Evolutionary conservation across 83 land plant species (phyloP).

Genomic region (Diphasiastrum complanatum): DNA sequence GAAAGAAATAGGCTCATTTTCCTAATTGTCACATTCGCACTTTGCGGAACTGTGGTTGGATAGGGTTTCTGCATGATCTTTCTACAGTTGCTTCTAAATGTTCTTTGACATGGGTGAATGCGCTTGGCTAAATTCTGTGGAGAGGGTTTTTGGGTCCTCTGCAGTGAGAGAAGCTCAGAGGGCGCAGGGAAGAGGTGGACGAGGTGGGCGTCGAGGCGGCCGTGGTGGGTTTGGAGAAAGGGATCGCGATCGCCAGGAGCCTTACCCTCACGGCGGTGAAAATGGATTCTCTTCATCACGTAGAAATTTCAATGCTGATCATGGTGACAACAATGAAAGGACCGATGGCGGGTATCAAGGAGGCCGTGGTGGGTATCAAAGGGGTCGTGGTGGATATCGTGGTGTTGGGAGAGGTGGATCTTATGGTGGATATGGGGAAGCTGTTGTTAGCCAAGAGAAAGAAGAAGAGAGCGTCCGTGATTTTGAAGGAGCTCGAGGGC

Average conservation of each 20-base stretch:
- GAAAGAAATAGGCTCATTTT: no score
- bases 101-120: not conserved
- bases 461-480: constrained; percentile 1
- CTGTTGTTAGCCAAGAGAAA: no score
- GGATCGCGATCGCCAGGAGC: not conserved
- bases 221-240: not conserved
- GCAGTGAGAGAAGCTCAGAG: constrained; percentile 16
- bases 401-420: not conserved
- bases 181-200: constrained; percentile 13
- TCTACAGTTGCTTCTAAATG: not conserved
- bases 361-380: not conserved
- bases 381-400: not conserved
- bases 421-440: not conserved
- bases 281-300: not conserved
- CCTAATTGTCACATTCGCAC: no score
- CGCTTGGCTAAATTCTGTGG: not conserved
- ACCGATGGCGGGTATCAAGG: not conserved
- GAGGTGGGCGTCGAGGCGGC: constrained; percentile 9
- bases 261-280: not conserved
- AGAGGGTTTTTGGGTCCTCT: not conserved
- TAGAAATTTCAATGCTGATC: not conserved
- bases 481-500: constrained; percentile 10
- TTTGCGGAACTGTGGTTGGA: no score
- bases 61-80: no score
- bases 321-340: no score